phyloP scores from a whole-genome alignment of 2,329 filamentous ascomycete genomes.

The Aspergillus neotritici region DNA sequence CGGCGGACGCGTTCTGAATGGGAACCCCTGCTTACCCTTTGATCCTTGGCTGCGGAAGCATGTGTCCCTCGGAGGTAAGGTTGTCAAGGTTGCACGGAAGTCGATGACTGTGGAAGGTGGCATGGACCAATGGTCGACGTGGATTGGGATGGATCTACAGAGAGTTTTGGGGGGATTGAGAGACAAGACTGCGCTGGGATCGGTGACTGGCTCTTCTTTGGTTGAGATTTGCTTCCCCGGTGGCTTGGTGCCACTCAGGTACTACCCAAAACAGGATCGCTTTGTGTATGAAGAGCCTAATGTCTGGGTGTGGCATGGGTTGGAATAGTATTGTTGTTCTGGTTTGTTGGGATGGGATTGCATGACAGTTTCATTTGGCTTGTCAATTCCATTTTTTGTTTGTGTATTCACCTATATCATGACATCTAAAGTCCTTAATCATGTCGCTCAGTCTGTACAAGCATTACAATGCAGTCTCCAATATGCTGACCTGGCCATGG shows the following conservation, averaged over 20 bases:
- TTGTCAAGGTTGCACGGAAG: not conserved
- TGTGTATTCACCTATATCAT: no score
- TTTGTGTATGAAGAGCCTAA: slow-evolving; percentile 1
- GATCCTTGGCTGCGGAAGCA: slow-evolving; percentile 7
- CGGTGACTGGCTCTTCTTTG: no score
- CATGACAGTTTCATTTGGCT: no score
- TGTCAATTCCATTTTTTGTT: no score
- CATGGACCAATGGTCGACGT: not conserved
- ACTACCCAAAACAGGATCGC: not conserved
- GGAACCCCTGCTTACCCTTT: not conserved
- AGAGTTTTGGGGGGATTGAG: not conserved
- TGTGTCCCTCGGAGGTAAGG: not conserved
- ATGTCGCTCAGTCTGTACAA: no score
- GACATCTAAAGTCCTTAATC: no score
- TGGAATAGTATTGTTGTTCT: no score
- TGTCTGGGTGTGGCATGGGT: not conserved
- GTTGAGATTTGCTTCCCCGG: not conserved
- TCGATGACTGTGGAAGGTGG: not conserved
- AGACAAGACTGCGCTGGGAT: not conserved
- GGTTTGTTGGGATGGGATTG: no score
- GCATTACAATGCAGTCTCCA: no score
- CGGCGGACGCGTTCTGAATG: no score
- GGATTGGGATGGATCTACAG: not conserved
- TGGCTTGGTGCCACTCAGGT: not conserved
- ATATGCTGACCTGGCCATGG: no score